Evolutionary conservation across 257 asterid species (phyloP), one percentile per base, ranked within the genome.

Genomic region (Pogostemon cablin): DNA sequence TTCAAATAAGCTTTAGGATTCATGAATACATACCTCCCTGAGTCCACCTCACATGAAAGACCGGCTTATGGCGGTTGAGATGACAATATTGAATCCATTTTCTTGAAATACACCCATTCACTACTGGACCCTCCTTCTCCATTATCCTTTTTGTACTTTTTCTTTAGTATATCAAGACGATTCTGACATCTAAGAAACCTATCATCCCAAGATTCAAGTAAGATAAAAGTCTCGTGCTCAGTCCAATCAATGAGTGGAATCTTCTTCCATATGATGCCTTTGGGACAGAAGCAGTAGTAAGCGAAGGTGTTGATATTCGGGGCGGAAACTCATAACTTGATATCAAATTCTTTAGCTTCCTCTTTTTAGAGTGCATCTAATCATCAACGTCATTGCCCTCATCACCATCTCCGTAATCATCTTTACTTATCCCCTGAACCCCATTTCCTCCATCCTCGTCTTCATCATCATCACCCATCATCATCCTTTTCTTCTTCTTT

Each of bases 301-400:
- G 57, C 1, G 83, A 17, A 40, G 84, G 79, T 2, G 92, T 77
- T 7, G 91, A 91, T 40, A 83, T 71, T 39, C 96, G 86, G 72
- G 98, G 98, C 8, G 96, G 98, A 65, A 95, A 89, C 68, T 90
- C 96, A 34, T 93, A 93, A 81, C 87, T 87, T 1, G 97, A 79
- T 55, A 82, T 61, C 7, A 80, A 73, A 53, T 73, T 71, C 83
- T 83, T 90, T 39, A 81, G 83, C 73, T 78, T 81, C 71, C 82
- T 68, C 79, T 78, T 81, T 55, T 81, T 81, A 1, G 77, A 83
- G 66, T 81, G 86, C 78, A 76, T 84, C 55, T 83, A 53, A 47
- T 46, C 57, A 7, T 73, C 77, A 3, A 62, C 86, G 0, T 81
- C 86, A 2, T 81, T 92, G 1, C 41, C 67, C 0, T 64, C 90